Evolutionary conservation across 2,329 filamentous ascomycete species (phyloP).

Genomic region (Juglanconis oblonga): DNA sequence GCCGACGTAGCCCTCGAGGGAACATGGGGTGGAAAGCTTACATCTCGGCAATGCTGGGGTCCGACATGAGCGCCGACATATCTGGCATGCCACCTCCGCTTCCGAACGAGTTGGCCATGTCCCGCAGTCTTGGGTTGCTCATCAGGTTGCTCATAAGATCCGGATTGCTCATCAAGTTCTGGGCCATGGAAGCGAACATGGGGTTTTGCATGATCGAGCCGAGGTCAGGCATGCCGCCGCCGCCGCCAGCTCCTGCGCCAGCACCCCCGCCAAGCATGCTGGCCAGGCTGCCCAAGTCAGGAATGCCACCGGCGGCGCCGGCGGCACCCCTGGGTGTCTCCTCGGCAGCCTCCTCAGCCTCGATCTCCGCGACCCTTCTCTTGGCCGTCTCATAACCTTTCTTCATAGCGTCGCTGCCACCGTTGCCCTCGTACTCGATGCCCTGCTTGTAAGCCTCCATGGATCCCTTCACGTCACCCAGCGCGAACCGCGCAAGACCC

Average conservation of each 20-base stretch:
- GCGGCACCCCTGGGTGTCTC: constrained; percentile 34
- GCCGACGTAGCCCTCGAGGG: neutral
- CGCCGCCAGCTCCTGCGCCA: constrained; percentile 57
- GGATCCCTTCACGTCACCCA: constrained; percentile 84
- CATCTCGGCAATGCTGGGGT: constrained; percentile 91
- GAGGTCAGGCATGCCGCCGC: constrained; percentile 84
- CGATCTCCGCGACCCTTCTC: constrained; percentile 79
- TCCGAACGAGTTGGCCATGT: constrained; percentile 82
- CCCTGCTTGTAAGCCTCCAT: constrained; percentile 95
- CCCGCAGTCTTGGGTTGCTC: constrained; percentile 83
- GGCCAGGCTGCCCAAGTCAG: constrained; percentile 67
- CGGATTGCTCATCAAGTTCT: constrained; percentile 96
- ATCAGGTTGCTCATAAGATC: constrained; percentile 89
- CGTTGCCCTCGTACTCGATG: constrained; percentile 90
- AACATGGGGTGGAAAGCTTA: constrained; percentile 48
- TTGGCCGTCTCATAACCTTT: constrained; percentile 94
- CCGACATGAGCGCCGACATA: constrained; percentile 80
- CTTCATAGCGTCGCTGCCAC: constrained; percentile 95
- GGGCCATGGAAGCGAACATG: constrained; percentile 96
- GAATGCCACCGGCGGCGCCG: constrained; percentile 56
- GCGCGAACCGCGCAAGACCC: constrained; percentile 84
- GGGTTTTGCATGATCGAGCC: constrained; percentile 90
- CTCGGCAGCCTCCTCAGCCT: constrained; percentile 43
- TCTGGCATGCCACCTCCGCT: constrained; percentile 86
- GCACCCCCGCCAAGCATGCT: constrained; percentile 64